Conservation (phyloP, 192 early-diverging fungal genomes). For the Backusella westeae region DNA sequence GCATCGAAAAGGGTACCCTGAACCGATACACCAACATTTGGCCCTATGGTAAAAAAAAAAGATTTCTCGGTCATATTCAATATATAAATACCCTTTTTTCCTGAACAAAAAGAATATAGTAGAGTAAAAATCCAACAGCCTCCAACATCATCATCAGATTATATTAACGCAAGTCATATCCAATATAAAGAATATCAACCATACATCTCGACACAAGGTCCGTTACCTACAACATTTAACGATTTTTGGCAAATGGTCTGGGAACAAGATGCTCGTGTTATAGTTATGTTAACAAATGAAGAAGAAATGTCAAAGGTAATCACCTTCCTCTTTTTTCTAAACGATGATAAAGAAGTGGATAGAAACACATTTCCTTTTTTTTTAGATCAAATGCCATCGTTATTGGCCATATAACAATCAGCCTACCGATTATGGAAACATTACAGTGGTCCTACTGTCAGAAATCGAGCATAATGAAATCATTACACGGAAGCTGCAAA, state of each 20-base stretch:
- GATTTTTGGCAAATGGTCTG: constrained; percentile 97
- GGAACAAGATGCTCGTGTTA: constrained; percentile 80
- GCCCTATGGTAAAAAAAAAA: constrained; percentile 52
- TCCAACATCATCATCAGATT: constrained; percentile 12
- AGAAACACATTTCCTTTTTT: not conserved
- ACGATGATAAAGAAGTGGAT: not conserved
- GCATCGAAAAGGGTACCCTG: constrained; percentile 64
- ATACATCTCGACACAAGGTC: constrained; percentile 67
- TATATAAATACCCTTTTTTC: too few relatives aligned
- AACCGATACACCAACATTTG: constrained; percentile 83
- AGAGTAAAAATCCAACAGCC: constrained; percentile 31
- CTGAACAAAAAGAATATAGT: constrained; percentile 32
- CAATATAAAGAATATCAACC: constrained; percentile 27
- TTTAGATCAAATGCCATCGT: constrained; percentile 74
- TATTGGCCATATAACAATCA: constrained; percentile 77
- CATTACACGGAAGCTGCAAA: constrained; percentile 51
- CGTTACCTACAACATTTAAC: constrained; percentile 74
- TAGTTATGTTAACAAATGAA: constrained; percentile 95
- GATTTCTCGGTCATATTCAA: too few relatives aligned
- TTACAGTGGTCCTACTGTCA: constrained; percentile 50
- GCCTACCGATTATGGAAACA: constrained; percentile 44
- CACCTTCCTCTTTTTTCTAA: not conserved
- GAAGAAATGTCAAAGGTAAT: constrained; percentile 77
- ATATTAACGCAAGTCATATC: constrained; percentile 38
- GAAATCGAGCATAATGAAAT: constrained; percentile 55